Evolutionary conservation across 2,329 filamentous ascomycete species (phyloP).

Genomic region (Stromatinia cepivora): DNA sequence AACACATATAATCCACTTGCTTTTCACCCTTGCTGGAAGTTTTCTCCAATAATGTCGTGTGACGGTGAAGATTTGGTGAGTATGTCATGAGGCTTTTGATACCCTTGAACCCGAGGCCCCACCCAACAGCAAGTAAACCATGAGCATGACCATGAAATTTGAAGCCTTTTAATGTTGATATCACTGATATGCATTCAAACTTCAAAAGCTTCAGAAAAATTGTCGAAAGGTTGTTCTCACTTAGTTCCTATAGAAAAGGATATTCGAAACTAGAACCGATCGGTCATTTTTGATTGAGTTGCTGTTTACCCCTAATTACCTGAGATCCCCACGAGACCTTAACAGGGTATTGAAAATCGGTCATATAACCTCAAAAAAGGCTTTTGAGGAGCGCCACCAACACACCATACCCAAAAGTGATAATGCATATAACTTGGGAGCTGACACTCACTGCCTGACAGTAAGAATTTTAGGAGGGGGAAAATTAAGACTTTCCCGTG

Average conservation of each 20-base stretch:
- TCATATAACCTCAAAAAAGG: not conserved
- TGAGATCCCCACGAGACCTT: slow-evolving; percentile 6
- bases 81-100: not conserved
- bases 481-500: slow-evolving; percentile 1
- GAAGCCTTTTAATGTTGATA: not conserved
- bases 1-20: not conserved
- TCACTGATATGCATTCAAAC: not conserved
- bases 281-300: slow-evolving; percentile 3
- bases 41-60: slow-evolving; percentile 2
- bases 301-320: not conserved
- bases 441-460: slow-evolving; percentile 2
- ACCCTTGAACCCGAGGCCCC: not conserved
- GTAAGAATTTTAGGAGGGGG: not conserved
- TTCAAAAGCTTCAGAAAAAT: not conserved
- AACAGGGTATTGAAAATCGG: slow-evolving; percentile 14
- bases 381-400: not conserved
- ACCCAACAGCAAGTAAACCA: not conserved
- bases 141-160: not conserved
- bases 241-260: not conserved
- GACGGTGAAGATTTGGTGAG: not conserved
- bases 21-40: not conserved
- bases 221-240: not conserved
- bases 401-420: not conserved
- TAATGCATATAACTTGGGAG: not conserved
- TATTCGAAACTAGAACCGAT: not conserved